Percentiles rank a stretch among this genome's conserved stretches.
These are phyloP conservation scores for Klebsormidium nitens DNA, from an alignment of 139 green algal species.

Conservation along the genomic window DNA sequence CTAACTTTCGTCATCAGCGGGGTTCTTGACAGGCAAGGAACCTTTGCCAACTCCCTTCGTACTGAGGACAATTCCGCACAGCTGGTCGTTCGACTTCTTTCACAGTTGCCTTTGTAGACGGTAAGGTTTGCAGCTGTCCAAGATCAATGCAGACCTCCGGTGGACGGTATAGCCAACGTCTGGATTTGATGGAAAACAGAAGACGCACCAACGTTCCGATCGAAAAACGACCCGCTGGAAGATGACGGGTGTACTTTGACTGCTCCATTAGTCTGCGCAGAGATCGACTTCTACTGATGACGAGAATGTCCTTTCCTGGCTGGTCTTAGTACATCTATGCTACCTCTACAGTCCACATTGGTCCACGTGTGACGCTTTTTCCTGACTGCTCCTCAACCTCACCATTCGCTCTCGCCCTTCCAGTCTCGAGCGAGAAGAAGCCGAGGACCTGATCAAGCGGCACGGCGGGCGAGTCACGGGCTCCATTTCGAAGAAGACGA, in stretches of 20 bases:
- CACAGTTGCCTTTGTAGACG: constrained; percentile 1
- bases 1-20: constrained; percentile 86
- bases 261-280: not conserved
- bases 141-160: not conserved
- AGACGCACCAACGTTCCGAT: too few species aligned
- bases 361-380: not conserved
- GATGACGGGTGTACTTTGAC: not conserved
- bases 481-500: constrained; percentile 75
- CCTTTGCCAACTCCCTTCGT: not conserved
- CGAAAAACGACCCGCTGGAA: too few species aligned
- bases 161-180: not conserved
- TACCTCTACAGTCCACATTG: not conserved
- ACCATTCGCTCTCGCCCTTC: not conserved
- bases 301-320: not conserved
- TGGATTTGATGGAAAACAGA: too few species aligned
- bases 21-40: constrained; percentile 39
- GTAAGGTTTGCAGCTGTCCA: not conserved
- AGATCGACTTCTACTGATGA: not conserved
- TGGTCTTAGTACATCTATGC: not conserved
- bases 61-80: not conserved
- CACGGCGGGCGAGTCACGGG: constrained; percentile 69
- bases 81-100: not conserved
- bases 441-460: constrained; percentile 73
- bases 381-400: not conserved
- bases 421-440: constrained; percentile 66